Percentiles rank a stretch among this genome's conserved stretches.
Conservation (phyloP, 768 basidiomycete species). For the Tubosaeta brunneosetosa region DNA sequence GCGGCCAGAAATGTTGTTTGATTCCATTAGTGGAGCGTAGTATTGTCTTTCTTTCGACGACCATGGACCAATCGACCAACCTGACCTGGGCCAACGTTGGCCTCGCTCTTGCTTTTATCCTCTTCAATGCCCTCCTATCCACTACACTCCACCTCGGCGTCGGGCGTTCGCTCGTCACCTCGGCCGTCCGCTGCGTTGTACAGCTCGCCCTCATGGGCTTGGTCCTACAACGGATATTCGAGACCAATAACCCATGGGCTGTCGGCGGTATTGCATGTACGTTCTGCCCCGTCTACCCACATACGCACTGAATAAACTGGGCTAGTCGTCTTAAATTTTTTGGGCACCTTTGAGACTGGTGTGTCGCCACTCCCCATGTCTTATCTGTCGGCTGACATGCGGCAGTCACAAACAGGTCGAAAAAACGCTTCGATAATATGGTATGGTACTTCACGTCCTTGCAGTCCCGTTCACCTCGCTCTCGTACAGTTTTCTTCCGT, state of each 20-base stretch:
- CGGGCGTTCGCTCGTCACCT: constrained; percentile 60
- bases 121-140: constrained; percentile 67
- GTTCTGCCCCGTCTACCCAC: constrained; percentile 23
- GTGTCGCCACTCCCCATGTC: constrained; percentile 15
- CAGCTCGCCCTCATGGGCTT: constrained; percentile 75
- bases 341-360: constrained; percentile 80
- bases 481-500: constrained; percentile 54
- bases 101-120: constrained; percentile 70
- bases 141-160: constrained; percentile 61
- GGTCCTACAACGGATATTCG: constrained; percentile 69
- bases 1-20: constrained; percentile 41
- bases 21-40: constrained; percentile 1
- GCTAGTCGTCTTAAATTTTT: constrained; percentile 62
- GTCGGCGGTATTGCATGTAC: constrained; percentile 70
- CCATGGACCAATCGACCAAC: constrained; percentile 30
- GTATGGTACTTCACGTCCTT: constrained; percentile 30
- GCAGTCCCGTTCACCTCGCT: constrained; percentile 11
- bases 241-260: constrained; percentile 67
- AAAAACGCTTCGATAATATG: constrained; percentile 70
- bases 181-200: constrained; percentile 68
- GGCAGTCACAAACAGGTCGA: constrained; percentile 73
- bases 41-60: background rate
- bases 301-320: background rate
- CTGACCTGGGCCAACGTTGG: constrained; percentile 73
- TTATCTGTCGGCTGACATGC: background rate